These are phyloP conservation scores for Syzygium syzygioides DNA, from an alignment of 441 rosid species.

Conservation along the genomic window DNA sequence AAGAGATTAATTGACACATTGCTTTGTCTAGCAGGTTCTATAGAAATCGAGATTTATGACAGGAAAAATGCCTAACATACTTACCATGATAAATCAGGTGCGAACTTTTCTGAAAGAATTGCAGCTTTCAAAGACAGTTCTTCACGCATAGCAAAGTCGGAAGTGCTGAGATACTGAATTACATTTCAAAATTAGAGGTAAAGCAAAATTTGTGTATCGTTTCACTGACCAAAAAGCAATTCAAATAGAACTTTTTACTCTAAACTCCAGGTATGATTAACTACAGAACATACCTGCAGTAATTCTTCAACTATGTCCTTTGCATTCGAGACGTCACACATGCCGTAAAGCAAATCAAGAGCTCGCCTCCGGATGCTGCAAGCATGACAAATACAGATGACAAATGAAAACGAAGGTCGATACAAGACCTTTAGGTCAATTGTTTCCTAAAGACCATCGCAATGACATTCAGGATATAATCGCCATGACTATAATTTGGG, in stretches of 20 bases:
- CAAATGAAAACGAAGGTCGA: neutral
- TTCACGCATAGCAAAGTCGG: constrained; percentile 98
- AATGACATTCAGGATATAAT: neutral
- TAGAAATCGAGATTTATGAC: neutral
- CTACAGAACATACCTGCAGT: constrained; percentile 54
- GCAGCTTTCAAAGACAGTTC: constrained; percentile 99
- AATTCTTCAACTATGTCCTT: constrained; percentile 99
- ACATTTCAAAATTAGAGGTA: neutral
- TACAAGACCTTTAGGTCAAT: neutral
- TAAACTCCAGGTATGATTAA: neutral
- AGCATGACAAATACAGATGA: constrained; percentile 9
- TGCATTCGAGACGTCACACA: constrained; percentile 99
- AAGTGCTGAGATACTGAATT: constrained; percentile 89
- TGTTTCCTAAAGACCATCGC: neutral
- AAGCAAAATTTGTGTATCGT: neutral
- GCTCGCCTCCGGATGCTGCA: constrained; percentile 98
- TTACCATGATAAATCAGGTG: constrained; percentile 99
- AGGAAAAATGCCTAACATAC: constrained; percentile 9
- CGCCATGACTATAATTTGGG: neutral
- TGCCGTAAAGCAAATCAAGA: constrained; percentile 96
- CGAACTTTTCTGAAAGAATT: constrained; percentile 98
- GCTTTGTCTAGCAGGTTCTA: neutral
- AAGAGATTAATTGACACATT: neutral
- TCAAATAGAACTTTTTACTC: neutral
- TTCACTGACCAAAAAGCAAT: neutral